Evolutionary conservation across 2,329 filamentous ascomycete genomes (phyloP), one percentile per base, ranked within the genome.

Genomic region (Fusarium sp.): DNA sequence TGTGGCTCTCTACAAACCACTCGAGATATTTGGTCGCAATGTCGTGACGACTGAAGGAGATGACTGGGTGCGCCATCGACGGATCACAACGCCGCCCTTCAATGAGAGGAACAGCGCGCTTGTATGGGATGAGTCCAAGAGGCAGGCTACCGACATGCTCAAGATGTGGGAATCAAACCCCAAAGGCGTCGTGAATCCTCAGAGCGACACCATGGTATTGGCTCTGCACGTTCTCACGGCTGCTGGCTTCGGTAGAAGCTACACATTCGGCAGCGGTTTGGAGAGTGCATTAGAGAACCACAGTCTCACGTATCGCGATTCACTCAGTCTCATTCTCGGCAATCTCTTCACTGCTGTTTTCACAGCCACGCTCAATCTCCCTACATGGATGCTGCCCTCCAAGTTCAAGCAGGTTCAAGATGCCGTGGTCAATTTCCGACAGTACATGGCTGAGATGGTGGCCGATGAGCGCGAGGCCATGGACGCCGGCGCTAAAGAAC

Each of bases 141-240:
- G 42, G 22, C 63, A 70, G 11, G 69, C 69, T 6, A 49, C 26
- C 1, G 69, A 72, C 1, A 72, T 72, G 70, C 60, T 72, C 9
- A 49, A 56, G 36, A 60, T 54, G 54, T 72, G 70, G 70, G 55
- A 52, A 0, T 44, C 66, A 7, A 70, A 55, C 14, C 54, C 55
- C 1, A 46, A 64, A 14, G 62, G 65, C 2, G 55, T 69, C 5
- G 52, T 68, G 7, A 64, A 67, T 17, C 63, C 69, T 3, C 56
- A 70, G 28, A 62, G 58, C 17, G 70, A 72, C 9, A 69, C 67
- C 3, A 65, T 68, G 58, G 61, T 68, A 14, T 50, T 72, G 1
- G 67, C 70, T 8, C 66, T 72, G 2, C 70, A 72, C 20, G 70
- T 72, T 6, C 63, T 72, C 7, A 68, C 70, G 11, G 58, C 66